Evolutionary conservation across 2,329 filamentous ascomycete genomes (phyloP), one percentile per base, ranked within the genome.

Genomic region (Penicillium psychrosexuale): DNA sequence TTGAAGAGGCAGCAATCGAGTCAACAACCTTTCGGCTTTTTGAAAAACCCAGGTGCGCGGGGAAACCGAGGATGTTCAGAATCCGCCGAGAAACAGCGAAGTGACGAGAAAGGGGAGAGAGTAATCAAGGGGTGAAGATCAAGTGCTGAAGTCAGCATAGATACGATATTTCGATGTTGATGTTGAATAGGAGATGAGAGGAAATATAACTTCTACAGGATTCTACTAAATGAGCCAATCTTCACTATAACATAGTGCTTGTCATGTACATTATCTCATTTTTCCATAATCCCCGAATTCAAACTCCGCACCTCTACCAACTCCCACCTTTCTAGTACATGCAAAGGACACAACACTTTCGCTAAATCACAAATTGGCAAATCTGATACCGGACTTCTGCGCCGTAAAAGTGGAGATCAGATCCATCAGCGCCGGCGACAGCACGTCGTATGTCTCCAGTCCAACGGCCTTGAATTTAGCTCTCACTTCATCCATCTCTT

Each of bases 361-460:
- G 24, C 19, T 11, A 43, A 22, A 43, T 63, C 31, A 70, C 37
- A 71, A 53, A 36, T 69, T 68, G 15, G 66, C 58, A 19, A 65
- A 59, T 46, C 63, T 59, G 37, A 61, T 56, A 2, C 74, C 75
- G 3, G 66, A 63, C 61, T 73, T 81, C 73, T 83, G 73, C 0
- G 76, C 84, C 0, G 80, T 81, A 66, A 75, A 84, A 1, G 81
- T 79, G 8, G 82, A 79, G 52, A 85, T 77, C 28, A 77, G 72
- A 64, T 88, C 85, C 86, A 88, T 88, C 65, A 89, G 71, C 3
- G 76, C 57, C 17, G 85, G 85, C 5, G 78, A 83, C 43, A 89
- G 73, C 17, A 78, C 78, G 69, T 89, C 85, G 67, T 88, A 89
- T 2, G 81, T 77, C 73, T 85, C 76, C 47, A 89, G 71, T 0